Evolutionary conservation across 441 rosid species (phyloP).

Genomic region (Codiaeum variegatum): DNA sequence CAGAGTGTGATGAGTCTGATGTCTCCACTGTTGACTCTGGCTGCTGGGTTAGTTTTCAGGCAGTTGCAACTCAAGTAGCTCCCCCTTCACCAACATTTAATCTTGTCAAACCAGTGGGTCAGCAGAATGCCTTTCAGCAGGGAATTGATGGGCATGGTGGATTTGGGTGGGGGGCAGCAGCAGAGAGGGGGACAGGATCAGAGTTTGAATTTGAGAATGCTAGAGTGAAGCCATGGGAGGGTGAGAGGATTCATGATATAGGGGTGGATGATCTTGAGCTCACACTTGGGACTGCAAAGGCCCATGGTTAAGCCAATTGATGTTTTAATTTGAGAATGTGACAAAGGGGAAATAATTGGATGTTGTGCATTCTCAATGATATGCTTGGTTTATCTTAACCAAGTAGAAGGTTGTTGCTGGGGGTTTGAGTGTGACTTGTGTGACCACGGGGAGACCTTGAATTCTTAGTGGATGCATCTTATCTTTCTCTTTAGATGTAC

Average conservation of each 20-base stretch:
- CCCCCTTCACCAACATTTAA: conserved; percentile 59
- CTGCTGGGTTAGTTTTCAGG: conserved; percentile 78
- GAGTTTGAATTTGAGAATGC: conserved; percentile 72
- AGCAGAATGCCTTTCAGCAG: conserved; percentile 32
- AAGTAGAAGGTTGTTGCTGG: neutral
- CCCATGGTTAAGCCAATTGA: conserved; percentile 34
- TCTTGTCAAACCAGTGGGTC: conserved; percentile 45
- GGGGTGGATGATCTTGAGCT: conserved; percentile 94
- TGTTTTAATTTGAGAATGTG: conserved; percentile 1
- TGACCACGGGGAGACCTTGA: conserved; percentile 1
- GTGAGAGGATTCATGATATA: conserved; percentile 91
- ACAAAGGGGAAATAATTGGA: neutral
- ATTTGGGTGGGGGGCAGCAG: conserved; percentile 41
- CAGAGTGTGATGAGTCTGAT: conserved; percentile 92
- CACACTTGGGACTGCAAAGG: conserved; percentile 78
- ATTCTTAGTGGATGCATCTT: conserved; percentile 9
- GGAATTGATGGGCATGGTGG: conserved; percentile 33
- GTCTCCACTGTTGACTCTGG: conserved; percentile 86
- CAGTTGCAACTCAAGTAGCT: conserved; percentile 38
- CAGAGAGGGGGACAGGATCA: conserved; percentile 50
- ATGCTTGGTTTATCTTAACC: neutral
- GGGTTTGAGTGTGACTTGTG: conserved; percentile 6
- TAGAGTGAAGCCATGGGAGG: conserved; percentile 95
- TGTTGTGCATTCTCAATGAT: conserved; percentile 21
- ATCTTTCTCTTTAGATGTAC: conserved; percentile 27